Base-by-base conservation (phyloP, 2,329 filamentous ascomycete species). In the Aspergillus sp. region DNA sequence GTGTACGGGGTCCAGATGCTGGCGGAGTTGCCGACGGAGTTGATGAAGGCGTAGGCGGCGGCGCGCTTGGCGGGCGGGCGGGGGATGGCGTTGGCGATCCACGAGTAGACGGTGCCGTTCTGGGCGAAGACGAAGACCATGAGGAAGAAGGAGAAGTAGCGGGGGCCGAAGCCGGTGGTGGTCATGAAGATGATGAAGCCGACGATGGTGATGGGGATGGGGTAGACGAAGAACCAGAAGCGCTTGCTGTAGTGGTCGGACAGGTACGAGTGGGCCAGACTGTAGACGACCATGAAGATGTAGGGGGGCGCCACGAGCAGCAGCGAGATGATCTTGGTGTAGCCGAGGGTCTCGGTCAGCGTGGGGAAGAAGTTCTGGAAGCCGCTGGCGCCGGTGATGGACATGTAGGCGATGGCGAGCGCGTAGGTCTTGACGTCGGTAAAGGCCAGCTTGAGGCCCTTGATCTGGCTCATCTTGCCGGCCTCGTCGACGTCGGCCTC, bases 301-400 rank as follows among this genome's bases (percentile, higher is more conserved):
- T 82, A 82, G 0, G 80, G 80, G 1, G 80, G 79, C 0, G 79
- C 79, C 13, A 78, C 76, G 3, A 82, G 73, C 9, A 82, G 67
- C 16, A 82, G 63, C 0, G 80, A 79, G 25, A 80, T 69, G 29
- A 75, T 78, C 21, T 76, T 54, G 57, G 55, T 63, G 58, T 75
- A 76, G 19, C 71, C 69, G 13, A 82, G 68, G 0, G 77, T 78
- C 58, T 55, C 64, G 32, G 72, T 81, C 58, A 78, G 72, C 0
- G 79, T 77, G 0, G 80, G 80, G 65, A 82, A 82, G 71, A 82
- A 85, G 65, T 82, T 81, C 51, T 82, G 79, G 63, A 82, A 81
- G 1, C 78, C 79, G 2, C 74, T 72, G 9, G 78, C 76, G 7
- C 76, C 77, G 2, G 75, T 79, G 53, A 79, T 77, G 55, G 72